phyloP scores from a whole-genome alignment of 768 basidiomycete genomes.

The Auriscalpium microsporum region DNA sequence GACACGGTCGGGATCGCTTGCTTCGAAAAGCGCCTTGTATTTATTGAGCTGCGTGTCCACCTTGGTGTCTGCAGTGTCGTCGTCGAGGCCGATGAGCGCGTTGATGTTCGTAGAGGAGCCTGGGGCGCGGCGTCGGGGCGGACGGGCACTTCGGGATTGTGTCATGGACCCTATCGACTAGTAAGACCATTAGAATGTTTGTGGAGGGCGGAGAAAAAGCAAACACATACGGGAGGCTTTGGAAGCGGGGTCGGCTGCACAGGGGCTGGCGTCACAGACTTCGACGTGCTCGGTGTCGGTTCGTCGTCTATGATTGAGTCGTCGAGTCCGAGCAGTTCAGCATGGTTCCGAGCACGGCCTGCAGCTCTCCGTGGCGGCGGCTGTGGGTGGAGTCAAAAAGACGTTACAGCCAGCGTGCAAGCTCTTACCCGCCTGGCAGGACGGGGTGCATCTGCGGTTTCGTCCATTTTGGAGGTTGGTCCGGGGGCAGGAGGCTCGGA shows the following conservation, averaged over 20 bases:
- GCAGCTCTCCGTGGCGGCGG: neutral
- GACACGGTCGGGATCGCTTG: slow-evolving; percentile 12
- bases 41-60: slow-evolving; percentile 10
- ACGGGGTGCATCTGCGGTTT: no score
- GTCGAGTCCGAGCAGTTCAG: neutral
- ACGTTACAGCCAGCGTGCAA: neutral
- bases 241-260: neutral
- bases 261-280: neutral
- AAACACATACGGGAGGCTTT: neutral
- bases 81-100: neutral
- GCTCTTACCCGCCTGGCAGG: no score
- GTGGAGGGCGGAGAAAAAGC: neutral
- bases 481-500: no score
- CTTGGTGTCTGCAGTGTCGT: neutral
- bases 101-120: neutral
- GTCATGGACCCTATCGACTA: no score
- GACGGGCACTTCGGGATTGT: no score
- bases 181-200: neutral
- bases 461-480: no score
- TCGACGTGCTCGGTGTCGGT: neutral
- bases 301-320: neutral
- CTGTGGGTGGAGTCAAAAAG: neutral
- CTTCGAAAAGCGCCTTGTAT: slow-evolving; percentile 13
- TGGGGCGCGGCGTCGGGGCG: neutral
- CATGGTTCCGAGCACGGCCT: neutral